Evolutionary conservation across 1,139 yeast genomes (phyloP), one percentile per base, ranked within the genome.

Genomic region (Pichia sp.): DNA sequence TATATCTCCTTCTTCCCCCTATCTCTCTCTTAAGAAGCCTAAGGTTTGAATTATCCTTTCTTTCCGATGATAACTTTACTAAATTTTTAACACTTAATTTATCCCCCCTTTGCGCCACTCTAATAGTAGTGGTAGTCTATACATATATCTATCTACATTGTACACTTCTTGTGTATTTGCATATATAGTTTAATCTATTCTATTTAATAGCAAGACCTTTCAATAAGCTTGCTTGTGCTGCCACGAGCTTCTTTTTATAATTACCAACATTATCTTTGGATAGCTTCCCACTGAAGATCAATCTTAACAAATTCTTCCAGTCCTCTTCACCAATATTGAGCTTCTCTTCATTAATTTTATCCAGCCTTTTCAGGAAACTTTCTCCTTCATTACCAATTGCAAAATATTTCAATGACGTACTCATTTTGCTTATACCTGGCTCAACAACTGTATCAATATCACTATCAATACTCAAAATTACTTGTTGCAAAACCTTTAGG

Each of bases 401-500:
- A 28, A 77, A 84, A 60, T 78, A 84, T 9, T 65, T 60, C 5
- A 81, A 63, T 0, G 85, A 71, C 32, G 67, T 38, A 19, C 38
- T 39, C 30, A 47, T 32, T 11, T 34, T 22, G 21, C 23, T 35
- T 31, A 24, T 26, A 8, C 15, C 26, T 5, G 11, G 24, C 11
- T 31, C 34, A 36, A 34, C 19, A 18, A 22, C 35, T 19, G 30
- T 14, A 12, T 39, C 21, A 24, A 33, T 21, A 4, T 72, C 70
- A 18, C 64, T 60, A 51, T 77, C 71, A 19, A 84, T 68, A 45
- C 77, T 78, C 51, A 86, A 72, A 46, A 82, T 71, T 70, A 80
- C 76, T 56, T 84, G 94, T 61, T 84, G 94, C 37, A 85, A 62
- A 0, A 84, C 80, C 42, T 77, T 71, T 28, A 84, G 78, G 56